Evolutionary conservation across 176 grass and related monocot genomes (phyloP).

Genomic region (Triticum aestivum): DNA sequence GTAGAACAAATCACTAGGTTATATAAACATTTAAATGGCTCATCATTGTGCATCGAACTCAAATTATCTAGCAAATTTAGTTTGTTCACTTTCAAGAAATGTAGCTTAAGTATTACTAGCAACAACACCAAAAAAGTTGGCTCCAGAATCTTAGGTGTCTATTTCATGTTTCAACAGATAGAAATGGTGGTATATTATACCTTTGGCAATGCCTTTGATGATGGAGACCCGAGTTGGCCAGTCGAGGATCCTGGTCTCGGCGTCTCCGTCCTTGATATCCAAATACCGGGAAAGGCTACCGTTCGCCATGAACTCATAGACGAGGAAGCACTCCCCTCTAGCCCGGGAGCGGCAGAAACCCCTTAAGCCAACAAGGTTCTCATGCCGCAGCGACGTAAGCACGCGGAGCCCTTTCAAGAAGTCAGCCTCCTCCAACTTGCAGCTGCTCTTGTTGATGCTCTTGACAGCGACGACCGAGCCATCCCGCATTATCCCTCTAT

Average conservation of each 20-base stretch:
- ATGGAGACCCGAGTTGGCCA: slow-evolving; percentile 65
- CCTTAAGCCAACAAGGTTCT: slow-evolving; percentile 66
- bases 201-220: slow-evolving; percentile 75
- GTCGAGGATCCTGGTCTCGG: slow-evolving; percentile 40
- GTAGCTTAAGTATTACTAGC: background rate
- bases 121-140: background rate
- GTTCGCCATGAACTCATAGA: slow-evolving; percentile 74
- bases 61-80: background rate
- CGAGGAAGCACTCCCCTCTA: slow-evolving; percentile 70
- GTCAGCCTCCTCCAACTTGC: slow-evolving; percentile 68
- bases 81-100: background rate
- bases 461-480: slow-evolving; percentile 55
- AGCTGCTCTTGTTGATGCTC: slow-evolving; percentile 85
- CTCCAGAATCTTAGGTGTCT: background rate
- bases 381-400: slow-evolving; percentile 55
- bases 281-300: slow-evolving; percentile 63
- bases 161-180: background rate
- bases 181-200: background rate
- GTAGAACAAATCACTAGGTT: background rate
- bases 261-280: slow-evolving; percentile 37
- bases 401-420: slow-evolving; percentile 63
- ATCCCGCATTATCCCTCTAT: slow-evolving; percentile 61
- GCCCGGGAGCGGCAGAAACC: slow-evolving; percentile 76
- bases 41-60: background rate
- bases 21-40: background rate